Base-by-base conservation (phyloP, 2,329 filamentous ascomycete species). In the Ambrosiella xylebori region DNA sequence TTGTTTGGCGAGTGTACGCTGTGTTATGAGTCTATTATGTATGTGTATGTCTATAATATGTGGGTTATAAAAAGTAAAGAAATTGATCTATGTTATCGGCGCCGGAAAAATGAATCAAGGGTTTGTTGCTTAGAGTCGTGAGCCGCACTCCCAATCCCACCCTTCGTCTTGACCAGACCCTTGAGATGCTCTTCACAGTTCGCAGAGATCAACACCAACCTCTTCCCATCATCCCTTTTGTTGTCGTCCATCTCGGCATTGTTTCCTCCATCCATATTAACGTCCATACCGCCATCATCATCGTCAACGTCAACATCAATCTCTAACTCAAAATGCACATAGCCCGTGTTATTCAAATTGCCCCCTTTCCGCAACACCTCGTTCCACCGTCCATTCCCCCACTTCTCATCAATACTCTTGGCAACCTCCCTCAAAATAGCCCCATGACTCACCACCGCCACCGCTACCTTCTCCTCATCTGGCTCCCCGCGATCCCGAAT, bases 371-470 rank as follows among this genome's bases (percentile, higher is more conserved):
- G 39, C 51, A 39, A 15, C 44, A n/a, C 44, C 15, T 68, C 66
- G 9, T 62, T 56, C 27, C 62, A 61, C 5, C 3, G 8, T 13
- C 52, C 38, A 3, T 36, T 17, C 13, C n/a, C 39, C 37, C 87
- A 76, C 2, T 78, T 74, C 11, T 71, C 69, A 7, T 84, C 70
- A 12, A 95, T 67, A 11, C 76, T 74, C 58, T 76, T 75, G 76
- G 85, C 83, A 0, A 95, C 69, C 38, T 80, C 76, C 1, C 80
- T 80, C 1, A 95, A 76, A 45, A 95, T 81, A 61, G 95, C 83
- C 13, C 90, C 89, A 65, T 96, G 90, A 1, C 89, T 85, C 2
- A 95, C 85, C 12, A 95, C 71, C 1, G 81, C 82, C 11, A 88
- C 71, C 35, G 60, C 62, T 4, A 50, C 19, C n/a, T 35, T 39